Evolutionary conservation across 805 yeast genomes (phyloP).

Genomic region (Suhomyces tanzawaensis): DNA sequence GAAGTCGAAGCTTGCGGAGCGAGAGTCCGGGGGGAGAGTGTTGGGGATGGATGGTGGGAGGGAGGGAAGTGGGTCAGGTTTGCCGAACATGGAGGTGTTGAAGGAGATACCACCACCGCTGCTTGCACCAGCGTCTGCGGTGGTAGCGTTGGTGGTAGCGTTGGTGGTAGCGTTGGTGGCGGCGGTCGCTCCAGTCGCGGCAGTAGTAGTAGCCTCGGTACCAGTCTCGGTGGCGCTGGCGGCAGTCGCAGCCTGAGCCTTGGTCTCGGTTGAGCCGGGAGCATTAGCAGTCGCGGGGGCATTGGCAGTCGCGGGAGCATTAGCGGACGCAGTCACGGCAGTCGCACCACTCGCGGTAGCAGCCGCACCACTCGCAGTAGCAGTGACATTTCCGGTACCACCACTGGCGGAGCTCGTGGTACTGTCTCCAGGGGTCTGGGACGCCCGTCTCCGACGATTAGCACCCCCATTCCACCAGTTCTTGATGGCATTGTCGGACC

Average conservation of each 20-base stretch:
- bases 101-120: slow-evolving; percentile 25
- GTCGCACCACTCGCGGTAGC: not conserved
- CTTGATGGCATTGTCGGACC: slow-evolving; percentile 88
- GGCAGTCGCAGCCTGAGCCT: not conserved
- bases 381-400: not conserved
- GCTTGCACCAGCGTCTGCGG: not conserved
- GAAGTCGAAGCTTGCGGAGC: slow-evolving; percentile 6
- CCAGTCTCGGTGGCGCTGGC: not conserved
- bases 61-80: slow-evolving; percentile 5
- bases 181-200: not conserved
- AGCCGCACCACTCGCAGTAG: not conserved
- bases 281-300: not conserved
- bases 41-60: slow-evolving; percentile 8
- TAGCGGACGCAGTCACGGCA: not conserved
- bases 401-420: not conserved
- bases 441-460: slow-evolving; percentile 65
- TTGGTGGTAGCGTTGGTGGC: slow-evolving; percentile 3
- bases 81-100: slow-evolving; percentile 41
- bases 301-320: not conserved
- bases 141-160: slow-evolving; percentile 3
- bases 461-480: slow-evolving; percentile 98
- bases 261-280: not conserved
- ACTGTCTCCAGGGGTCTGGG: not conserved
- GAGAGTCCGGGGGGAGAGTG: not conserved
- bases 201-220: not conserved